Evolutionary conservation across 2,329 filamentous ascomycete genomes (phyloP).

Genomic region (Rosellinia necatrix): DNA sequence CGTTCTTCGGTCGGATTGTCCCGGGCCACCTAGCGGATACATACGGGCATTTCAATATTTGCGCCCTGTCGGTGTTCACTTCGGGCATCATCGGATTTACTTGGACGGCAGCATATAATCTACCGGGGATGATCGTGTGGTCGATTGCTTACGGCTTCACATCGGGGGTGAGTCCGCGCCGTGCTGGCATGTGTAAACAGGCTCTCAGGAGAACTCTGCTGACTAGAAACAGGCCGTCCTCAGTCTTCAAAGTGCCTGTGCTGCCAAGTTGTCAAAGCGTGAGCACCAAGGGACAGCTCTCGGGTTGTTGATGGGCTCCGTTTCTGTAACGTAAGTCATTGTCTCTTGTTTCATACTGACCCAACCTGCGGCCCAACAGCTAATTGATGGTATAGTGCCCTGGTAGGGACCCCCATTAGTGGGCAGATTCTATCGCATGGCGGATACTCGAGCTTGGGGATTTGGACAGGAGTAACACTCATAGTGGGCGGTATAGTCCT

Average conservation of each 20-base stretch:
- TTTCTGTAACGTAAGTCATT: slow-evolving; percentile 48
- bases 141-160: slow-evolving; percentile 51
- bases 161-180: slow-evolving; percentile 45
- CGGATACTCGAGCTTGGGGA: slow-evolving; percentile 47
- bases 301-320: slow-evolving; percentile 47
- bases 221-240: slow-evolving; percentile 46
- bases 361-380: background rate
- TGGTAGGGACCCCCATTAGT: slow-evolving; percentile 49
- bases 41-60: slow-evolving; percentile 35
- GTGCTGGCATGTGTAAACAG: background rate
- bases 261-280: slow-evolving; percentile 46
- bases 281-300: slow-evolving; percentile 48
- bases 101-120: slow-evolving; percentile 48
- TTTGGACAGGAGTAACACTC: slow-evolving; percentile 44
- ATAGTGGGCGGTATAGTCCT: slow-evolving; percentile 38
- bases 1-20: slow-evolving; percentile 44
- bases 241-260: slow-evolving; percentile 52
- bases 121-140: slow-evolving; percentile 50
- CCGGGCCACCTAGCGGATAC: slow-evolving; percentile 44
- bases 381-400: slow-evolving; percentile 36
- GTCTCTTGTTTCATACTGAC: background rate
- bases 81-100: slow-evolving; percentile 49
- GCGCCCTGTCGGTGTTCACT: slow-evolving; percentile 35
- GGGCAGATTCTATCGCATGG: slow-evolving; percentile 45
- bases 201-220: background rate